Percentiles rank a stretch among this genome's conserved stretches.
These are phyloP conservation scores for Diaporthe vexans DNA, from an alignment of 2,329 filamentous ascomycete genomes.

Conservation along the genomic window DNA sequence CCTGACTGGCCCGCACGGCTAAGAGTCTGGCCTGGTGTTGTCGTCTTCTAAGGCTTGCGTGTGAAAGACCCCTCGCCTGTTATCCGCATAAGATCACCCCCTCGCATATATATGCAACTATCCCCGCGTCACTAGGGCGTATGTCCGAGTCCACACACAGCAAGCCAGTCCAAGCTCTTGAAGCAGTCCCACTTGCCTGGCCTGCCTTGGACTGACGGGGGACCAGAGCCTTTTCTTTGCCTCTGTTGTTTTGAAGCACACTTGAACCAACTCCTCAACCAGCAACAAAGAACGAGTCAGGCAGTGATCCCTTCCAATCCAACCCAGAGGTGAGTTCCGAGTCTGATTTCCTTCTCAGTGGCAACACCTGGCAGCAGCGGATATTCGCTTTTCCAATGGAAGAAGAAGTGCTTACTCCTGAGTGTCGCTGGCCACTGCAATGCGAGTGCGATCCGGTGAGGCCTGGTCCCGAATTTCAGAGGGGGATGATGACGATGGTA, in stretches of 20 bases:
- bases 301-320: neutral
- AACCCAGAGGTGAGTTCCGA: neutral
- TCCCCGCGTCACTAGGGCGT: neutral
- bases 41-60: neutral
- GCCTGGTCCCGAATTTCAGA: neutral
- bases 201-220: neutral
- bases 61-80: neutral
- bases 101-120: constrained; percentile 30
- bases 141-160: neutral
- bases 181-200: neutral
- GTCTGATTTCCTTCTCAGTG: neutral
- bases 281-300: neutral
- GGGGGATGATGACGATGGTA: neutral
- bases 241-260: neutral
- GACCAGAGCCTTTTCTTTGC: neutral
- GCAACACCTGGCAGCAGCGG: neutral
- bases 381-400: neutral
- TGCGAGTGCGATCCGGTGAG: neutral
- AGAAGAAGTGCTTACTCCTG: neutral
- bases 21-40: too few species aligned
- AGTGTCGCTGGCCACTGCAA: neutral
- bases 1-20: neutral
- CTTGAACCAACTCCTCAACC: too few species aligned
- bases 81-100: neutral
- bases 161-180: neutral